Evolutionary conservation across 73 alveolate genomes (phyloP), one percentile per base, ranked within the genome.

Genomic region (Stentor roeselii): DNA sequence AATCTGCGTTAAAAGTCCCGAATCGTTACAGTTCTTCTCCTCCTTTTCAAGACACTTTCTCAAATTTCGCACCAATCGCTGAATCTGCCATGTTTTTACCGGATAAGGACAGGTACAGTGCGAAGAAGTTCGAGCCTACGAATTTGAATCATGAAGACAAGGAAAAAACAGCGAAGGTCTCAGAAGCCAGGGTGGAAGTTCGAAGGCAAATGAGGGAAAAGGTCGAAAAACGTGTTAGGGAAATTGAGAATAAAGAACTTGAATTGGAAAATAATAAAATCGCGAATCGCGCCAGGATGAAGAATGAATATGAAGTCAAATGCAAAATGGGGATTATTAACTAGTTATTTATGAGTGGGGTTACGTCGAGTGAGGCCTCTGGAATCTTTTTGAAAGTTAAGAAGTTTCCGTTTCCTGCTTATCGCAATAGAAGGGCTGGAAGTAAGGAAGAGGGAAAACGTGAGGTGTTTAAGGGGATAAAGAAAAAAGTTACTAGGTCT

Each of bases 11-110:
- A 2, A 21, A 21, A 21, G 42, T 21, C 34, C 21, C 21, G 14
- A 67, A 36, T 67, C 80, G 80, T 27, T 67, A 67, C 34, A 32
- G 80, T 1, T 21, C 80, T 30, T 67, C 80, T 30, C 80, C 80
- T 1, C 80, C 80, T 67, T 32, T 27, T 67, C 21, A 67, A 67
- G 80, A 67, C 2, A 67, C 80, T 30, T 67, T 67, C 34, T 36
- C 34, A 15, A 67, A 67, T 32, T 21, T 67, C 27, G 41, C 37
- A 36, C 80, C 80, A 1, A 67, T 14, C 2, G 41, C 41, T 21
- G n/a, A 21, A 30, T 67, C 50, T 2, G 80, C 41, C 2, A 67
- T 67, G 80, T 67, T 30, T 67, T 27, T 67, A 40, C 21, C 37
- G 21, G 80, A 67, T 21, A 67, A 67, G 21, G 41, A 67, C 2